Base-by-base conservation (phyloP, 352 stramenopile genomes). In the Phytophthora cryptogea region DNA sequence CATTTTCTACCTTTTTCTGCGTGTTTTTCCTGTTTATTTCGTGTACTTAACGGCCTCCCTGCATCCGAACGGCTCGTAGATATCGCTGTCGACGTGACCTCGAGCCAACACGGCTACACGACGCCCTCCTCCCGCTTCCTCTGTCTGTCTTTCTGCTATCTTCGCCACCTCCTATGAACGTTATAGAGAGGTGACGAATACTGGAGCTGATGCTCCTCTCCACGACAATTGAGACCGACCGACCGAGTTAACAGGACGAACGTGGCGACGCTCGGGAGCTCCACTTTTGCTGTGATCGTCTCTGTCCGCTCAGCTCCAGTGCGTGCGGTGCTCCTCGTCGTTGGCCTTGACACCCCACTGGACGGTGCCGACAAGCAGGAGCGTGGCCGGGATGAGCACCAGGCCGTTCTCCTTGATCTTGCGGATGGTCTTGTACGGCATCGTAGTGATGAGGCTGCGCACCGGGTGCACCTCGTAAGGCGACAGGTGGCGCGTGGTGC, bases 331-430 rank as follows among this genome's bases (percentile, higher is more conserved):
- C 59, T 90, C 70, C 39, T 82, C 76, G 46, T 93, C 84, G 73
- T 93, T 93, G 59, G 80, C 80, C 27, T 75, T 63, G 53, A 84
- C 33, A 39, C 71, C 81, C 84, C 84, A 93, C 68, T 88, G 80
- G 67, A 91, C 64, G 45, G 80, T 91, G 42, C 80, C 81, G 39
- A 89, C 75, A 11, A 91, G 66, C 51, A 91, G 63, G 31, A 89
- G 20, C 20, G 70, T 59, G 58, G 76, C 72, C 27, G 84, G 84
- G 46, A 93, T 80, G 33, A 93, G 76, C 59, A 90, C 60, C 32
- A 78, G 59, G 47, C 74, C 81, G 69, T 93, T 93, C 71, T 93
- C 84, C 60, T 82, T 76, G 55, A 93, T 76, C 75, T 93, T 93
- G 69, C 81, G 81, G 26, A 91, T 42, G 5, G 81, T 86, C 79